Conservation (phyloP, 495 filamentous ascomycete species). For the Niebla homalea region DNA sequence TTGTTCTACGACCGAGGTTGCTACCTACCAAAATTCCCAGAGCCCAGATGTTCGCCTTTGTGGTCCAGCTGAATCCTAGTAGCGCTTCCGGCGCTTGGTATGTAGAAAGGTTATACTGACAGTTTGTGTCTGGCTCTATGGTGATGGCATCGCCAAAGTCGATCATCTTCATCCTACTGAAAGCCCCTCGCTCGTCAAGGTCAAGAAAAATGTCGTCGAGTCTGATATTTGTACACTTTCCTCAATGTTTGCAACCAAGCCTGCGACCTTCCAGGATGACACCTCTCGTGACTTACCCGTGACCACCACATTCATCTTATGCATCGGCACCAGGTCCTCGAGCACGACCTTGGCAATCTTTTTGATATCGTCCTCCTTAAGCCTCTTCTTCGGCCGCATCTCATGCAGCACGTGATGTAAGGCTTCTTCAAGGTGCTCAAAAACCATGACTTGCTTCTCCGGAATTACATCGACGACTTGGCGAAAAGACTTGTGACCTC, state of each 20-base stretch:
- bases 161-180: not conserved
- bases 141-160: not conserved
- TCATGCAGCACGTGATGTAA: slow-evolving; percentile 4
- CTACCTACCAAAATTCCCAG: not conserved
- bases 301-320: not conserved
- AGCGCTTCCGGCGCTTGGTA: not conserved
- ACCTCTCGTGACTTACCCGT: not conserved
- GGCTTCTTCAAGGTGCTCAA: slow-evolving; percentile 6
- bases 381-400: not conserved
- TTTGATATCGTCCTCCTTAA: not conserved
- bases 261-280: no score
- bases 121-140: not conserved
- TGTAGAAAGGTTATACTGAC: not conserved
- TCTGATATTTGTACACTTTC: not conserved
- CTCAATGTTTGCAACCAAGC: not conserved
- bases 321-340: not conserved
- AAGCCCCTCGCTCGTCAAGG: not conserved
- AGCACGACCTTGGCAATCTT: not conserved
- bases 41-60: not conserved
- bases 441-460: slow-evolving; percentile 3
- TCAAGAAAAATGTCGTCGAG: not conserved
- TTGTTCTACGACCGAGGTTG: not conserved
- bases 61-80: not conserved
- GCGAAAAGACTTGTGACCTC: slow-evolving; percentile 8
- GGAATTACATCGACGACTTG: slow-evolving; percentile 4